A percentile compares a stretch with the other conserved stretches of the same genome.
Evolutionary conservation across 1,139 yeast genomes (phyloP).

Genomic region (Pichia sp.): DNA sequence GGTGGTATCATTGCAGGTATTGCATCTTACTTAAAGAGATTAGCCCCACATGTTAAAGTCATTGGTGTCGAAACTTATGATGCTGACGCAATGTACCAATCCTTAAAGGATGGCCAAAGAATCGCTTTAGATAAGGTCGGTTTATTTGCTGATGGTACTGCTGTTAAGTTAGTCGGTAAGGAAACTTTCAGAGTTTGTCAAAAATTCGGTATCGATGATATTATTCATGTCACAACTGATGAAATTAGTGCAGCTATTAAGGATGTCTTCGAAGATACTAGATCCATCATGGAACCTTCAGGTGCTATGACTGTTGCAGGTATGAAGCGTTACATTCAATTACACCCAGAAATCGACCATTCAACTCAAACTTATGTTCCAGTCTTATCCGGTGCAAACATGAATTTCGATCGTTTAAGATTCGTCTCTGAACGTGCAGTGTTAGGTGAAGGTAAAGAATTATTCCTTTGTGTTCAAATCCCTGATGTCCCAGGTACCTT

Average conservation of each 20-base stretch:
- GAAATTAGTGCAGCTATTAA: conserved; percentile 98
- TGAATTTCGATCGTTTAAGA: conserved; percentile 95
- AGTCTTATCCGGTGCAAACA: conserved; percentile 91
- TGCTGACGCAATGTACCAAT: conserved; percentile 85
- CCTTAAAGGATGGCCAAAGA: conserved; percentile 57
- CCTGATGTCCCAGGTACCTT: conserved; percentile 95
- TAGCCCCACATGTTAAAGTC: conserved; percentile 96
- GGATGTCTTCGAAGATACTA: conserved; percentile 93
- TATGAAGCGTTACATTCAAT: conserved; percentile 71
- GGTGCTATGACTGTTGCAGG: conserved; percentile 98
- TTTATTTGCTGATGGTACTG: conserved; percentile 99
- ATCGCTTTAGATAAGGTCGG: conserved; percentile 72
- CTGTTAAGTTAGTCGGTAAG: conserved; percentile 85
- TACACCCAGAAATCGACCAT: conserved; percentile 70
- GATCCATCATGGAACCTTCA: conserved; percentile 93
- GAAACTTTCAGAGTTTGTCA: conserved; percentile 85
- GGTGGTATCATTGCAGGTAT: conserved; percentile 96
- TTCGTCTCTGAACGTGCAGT: conserved; percentile 99
- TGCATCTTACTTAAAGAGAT: conserved; percentile 83
- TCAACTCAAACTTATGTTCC: conserved; percentile 76
- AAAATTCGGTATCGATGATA: conserved; percentile 76
- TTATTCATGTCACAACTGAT: conserved; percentile 85
- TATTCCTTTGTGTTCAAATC: conserved; percentile 82
- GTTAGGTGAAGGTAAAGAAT: conserved; percentile 96
- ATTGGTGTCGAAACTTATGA: conserved; percentile 97